Evolutionary conservation across 805 yeast genomes (phyloP).

Genomic region (Phaffomyces thermotolerans): DNA sequence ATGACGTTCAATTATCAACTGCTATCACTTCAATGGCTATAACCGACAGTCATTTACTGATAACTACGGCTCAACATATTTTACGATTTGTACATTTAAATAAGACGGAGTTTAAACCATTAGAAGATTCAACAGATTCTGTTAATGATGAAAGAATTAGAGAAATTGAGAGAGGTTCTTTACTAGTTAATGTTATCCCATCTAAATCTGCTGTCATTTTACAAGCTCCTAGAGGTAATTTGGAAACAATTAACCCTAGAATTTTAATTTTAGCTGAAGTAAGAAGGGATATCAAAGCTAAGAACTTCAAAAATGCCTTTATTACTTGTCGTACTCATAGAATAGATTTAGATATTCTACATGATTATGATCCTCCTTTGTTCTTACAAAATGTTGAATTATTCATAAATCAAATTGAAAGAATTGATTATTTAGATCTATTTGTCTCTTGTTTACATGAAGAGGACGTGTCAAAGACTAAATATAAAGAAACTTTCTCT

Average conservation of each 20-base stretch:
- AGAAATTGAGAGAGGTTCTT: slow-evolving; percentile 84
- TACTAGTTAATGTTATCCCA: slow-evolving; percentile 76
- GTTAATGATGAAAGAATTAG: slow-evolving; percentile 75
- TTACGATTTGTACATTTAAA: slow-evolving; percentile 74
- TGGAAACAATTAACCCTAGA: slow-evolving; percentile 91
- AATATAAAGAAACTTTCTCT: slow-evolving; percentile 65
- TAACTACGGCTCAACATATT: slow-evolving; percentile 84
- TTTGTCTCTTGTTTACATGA: slow-evolving; percentile 81
- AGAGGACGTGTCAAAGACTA: slow-evolving; percentile 77
- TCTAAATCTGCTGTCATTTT: slow-evolving; percentile 73
- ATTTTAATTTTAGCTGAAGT: slow-evolving; percentile 85
- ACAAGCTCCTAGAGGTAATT: slow-evolving; percentile 94
- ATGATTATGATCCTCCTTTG: slow-evolving; percentile 74
- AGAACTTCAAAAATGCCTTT: slow-evolving; percentile 67
- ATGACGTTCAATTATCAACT: slow-evolving; percentile 48
- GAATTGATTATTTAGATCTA: slow-evolving; percentile 73
- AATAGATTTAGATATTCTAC: slow-evolving; percentile 80
- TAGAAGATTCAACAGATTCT: slow-evolving; percentile 30
- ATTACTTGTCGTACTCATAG: slow-evolving; percentile 82
- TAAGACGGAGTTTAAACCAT: slow-evolving; percentile 32
- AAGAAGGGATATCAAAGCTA: slow-evolving; percentile 53
- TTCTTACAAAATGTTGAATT: slow-evolving; percentile 56
- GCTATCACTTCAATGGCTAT: slow-evolving; percentile 78
- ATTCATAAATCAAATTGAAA: slow-evolving; percentile 64
- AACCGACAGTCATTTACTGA: slow-evolving; percentile 64